Conservation (phyloP, 805 yeast species). For the Ogataea methylovora region DNA sequence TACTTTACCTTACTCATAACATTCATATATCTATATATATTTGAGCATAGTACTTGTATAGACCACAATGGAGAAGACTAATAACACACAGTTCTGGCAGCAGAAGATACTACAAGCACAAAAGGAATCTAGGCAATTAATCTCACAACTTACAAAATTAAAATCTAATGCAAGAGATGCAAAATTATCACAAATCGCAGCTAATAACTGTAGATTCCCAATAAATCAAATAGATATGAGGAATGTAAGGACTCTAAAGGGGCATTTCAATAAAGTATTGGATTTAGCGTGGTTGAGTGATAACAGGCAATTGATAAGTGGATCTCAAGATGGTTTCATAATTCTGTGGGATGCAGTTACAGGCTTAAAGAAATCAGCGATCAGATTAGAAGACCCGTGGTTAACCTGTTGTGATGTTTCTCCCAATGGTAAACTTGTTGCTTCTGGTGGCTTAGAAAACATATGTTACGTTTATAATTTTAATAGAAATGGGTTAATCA, state of each 20-base stretch:
- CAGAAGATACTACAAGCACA: slow-evolving; percentile 18
- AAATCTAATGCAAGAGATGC: slow-evolving; percentile 22
- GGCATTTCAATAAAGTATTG: slow-evolving; percentile 70
- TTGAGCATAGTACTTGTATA: no score
- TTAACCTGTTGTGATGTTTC: slow-evolving; percentile 69
- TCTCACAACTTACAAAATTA: slow-evolving; percentile 18
- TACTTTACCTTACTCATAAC: no score
- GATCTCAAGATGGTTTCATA: slow-evolving; percentile 82
- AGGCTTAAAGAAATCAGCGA: slow-evolving; percentile 63
- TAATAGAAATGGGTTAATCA: slow-evolving; percentile 5
- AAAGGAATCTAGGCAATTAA: slow-evolving; percentile 16
- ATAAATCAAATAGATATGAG: slow-evolving; percentile 7
- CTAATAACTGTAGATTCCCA: slow-evolving; percentile 4
- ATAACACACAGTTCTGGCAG: no score
- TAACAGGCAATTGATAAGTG: slow-evolving; percentile 55
- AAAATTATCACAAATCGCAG: slow-evolving; percentile 16
- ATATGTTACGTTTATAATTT: slow-evolving; percentile 62
- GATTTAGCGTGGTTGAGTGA: slow-evolving; percentile 64
- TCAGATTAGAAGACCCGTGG: slow-evolving; percentile 72
- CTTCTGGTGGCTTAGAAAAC: slow-evolving; percentile 80
- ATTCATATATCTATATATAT: no score
- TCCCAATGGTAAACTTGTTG: slow-evolving; percentile 58
- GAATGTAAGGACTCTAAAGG: slow-evolving; percentile 32
- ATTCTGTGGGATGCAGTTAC: slow-evolving; percentile 76
- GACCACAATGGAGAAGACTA: no score